Percentiles rank a stretch among this genome's conserved stretches.
Conservation (phyloP, 345 rosid species). For the Ceriops zippeliana region DNA sequence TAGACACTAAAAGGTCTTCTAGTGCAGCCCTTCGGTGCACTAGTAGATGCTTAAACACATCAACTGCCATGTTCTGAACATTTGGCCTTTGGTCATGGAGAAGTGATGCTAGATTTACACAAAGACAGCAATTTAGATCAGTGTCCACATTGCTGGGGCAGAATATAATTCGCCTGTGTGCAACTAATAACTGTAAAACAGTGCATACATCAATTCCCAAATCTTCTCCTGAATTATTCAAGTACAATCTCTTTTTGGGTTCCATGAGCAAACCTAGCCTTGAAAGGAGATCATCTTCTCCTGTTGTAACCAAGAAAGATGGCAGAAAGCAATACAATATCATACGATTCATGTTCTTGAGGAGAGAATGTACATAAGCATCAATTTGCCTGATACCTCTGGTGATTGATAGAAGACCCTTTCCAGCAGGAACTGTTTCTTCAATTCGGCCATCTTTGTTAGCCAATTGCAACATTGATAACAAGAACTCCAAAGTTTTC, state of each 20-base stretch:
- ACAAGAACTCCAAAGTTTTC: constrained; percentile 79
- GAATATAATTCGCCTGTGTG: constrained; percentile 83
- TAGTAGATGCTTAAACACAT: constrained; percentile 74
- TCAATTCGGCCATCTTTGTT: constrained; percentile 97
- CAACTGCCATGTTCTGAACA: constrained; percentile 82
- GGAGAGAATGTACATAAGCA: constrained; percentile 81
- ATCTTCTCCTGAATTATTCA: constrained; percentile 57
- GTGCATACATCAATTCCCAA: constrained; percentile 70
- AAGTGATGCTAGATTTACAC: constrained; percentile 82
- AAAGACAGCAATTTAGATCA: constrained; percentile 89
- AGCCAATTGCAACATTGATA: constrained; percentile 94
- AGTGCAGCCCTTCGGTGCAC: constrained; percentile 85
- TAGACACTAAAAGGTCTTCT: constrained; percentile 88
- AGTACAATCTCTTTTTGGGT: constrained; percentile 51
- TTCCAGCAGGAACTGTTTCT: constrained; percentile 83
- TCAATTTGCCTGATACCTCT: constrained; percentile 86
- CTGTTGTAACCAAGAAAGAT: constrained; percentile 71
- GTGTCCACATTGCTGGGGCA: constrained; percentile 94
- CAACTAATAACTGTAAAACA: constrained; percentile 84
- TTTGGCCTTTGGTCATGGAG: constrained; percentile 72
- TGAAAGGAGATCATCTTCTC: constrained; percentile 84
- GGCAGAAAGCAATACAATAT: constrained; percentile 90
- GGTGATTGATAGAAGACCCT: constrained; percentile 78
- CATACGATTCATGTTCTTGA: constrained; percentile 89
- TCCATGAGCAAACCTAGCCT: constrained; percentile 71